phyloP scores from a whole-genome alignment of 208 protist species.

The Leishmania aethiopica region DNA sequence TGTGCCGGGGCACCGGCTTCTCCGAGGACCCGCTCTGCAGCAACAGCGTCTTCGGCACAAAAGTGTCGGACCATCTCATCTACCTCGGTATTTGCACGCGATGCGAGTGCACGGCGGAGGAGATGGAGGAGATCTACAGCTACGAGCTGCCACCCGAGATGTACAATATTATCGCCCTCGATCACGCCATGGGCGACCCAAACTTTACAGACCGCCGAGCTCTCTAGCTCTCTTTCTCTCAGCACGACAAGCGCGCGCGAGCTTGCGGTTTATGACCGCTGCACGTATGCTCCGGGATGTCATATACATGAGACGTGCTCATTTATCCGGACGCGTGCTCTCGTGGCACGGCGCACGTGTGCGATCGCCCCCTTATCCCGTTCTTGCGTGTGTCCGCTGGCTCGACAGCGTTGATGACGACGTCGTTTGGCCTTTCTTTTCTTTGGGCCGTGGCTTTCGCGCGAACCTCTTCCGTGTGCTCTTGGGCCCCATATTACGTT shows the following conservation, averaged over 20 bases:
- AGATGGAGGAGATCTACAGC: constrained; percentile 25
- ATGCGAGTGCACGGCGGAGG: constrained; percentile 37
- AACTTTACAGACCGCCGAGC: not conserved
- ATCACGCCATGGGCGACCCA: not conserved
- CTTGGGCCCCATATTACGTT: not conserved
- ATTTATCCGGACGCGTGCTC: not conserved
- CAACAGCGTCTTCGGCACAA: constrained; percentile 35
- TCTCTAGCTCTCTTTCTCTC: not conserved
- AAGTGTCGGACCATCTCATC: constrained; percentile 49
- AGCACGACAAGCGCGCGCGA: not conserved
- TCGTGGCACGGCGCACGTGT: not conserved
- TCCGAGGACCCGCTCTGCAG: constrained; percentile 60
- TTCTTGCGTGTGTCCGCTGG: not conserved
- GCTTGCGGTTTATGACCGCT: no score
- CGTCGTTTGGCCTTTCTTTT: not conserved
- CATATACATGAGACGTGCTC: no score
- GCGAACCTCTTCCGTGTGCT: not conserved
- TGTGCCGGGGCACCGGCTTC: constrained; percentile 38
- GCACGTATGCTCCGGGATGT: no score
- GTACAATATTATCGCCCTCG: constrained; percentile 9
- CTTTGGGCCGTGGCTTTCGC: not conserved
- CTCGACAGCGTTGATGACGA: not conserved
- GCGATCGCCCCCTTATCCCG: not conserved
- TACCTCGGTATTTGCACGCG: constrained; percentile 58
- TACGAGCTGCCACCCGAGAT: constrained; percentile 14